Conservation (phyloP, 108 stramenopile species). For the Parietichytrium sp. region DNA sequence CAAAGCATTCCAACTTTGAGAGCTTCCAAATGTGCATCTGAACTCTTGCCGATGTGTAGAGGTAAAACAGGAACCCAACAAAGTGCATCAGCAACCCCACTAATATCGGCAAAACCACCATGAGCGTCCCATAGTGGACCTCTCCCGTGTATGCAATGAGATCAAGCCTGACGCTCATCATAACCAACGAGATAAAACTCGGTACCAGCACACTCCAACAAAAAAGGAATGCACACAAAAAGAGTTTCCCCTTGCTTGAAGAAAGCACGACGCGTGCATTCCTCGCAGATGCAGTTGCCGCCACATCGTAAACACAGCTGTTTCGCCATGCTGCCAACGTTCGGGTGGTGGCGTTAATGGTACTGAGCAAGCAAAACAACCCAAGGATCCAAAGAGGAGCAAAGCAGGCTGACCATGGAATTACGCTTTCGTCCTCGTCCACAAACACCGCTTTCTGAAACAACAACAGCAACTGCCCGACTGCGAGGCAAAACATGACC, state of each 20-base stretch:
- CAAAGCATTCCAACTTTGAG: background rate
- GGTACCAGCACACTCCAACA: background rate
- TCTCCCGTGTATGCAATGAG: background rate
- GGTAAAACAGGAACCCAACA: background rate
- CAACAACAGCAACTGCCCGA: background rate
- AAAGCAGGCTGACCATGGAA: background rate
- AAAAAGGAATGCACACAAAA: background rate
- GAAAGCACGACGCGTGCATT: too few relatives aligned
- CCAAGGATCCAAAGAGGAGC: conserved; percentile 3
- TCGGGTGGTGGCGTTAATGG: too few relatives aligned
- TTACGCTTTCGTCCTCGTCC: background rate
- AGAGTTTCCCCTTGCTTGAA: background rate
- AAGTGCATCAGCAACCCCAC: background rate
- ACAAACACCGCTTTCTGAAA: background rate
- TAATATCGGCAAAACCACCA: background rate
- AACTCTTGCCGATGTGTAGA: background rate
- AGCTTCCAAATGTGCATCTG: background rate
- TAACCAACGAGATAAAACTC: background rate
- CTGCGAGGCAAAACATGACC: background rate
- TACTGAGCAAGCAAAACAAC: too few relatives aligned
- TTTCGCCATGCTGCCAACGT: too few relatives aligned
- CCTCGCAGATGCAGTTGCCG: too few relatives aligned
- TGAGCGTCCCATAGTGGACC: background rate
- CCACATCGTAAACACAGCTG: too few relatives aligned
- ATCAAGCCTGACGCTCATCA: background rate